Percentiles rank a stretch among this genome's conserved stretches.
These are phyloP conservation scores for Lentinula edodes DNA, from an alignment of 768 basidiomycete species.

Conservation along the genomic window DNA sequence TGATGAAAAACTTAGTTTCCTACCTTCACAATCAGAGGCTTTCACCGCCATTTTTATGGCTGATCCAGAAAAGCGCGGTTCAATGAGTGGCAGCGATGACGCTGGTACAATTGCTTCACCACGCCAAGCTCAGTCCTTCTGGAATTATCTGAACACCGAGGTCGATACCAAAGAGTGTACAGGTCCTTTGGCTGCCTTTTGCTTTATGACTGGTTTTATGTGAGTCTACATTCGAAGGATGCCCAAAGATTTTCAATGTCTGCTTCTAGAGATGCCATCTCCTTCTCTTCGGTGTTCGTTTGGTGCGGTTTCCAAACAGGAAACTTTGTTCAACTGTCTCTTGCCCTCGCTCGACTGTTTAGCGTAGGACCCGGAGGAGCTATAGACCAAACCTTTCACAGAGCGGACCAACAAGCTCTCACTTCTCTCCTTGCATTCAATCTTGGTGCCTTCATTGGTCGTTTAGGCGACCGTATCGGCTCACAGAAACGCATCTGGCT, in stretches of 20 bases:
- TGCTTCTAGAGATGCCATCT: constrained; percentile 53
- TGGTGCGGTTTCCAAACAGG: constrained; percentile 89
- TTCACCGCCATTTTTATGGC: neutral
- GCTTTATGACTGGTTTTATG: constrained; percentile 81
- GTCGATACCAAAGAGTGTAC: constrained; percentile 49
- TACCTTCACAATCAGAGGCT: neutral
- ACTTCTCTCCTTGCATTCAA: constrained; percentile 77
- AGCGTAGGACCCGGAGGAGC: constrained; percentile 34
- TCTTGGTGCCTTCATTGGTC: constrained; percentile 69
- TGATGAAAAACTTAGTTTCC: neutral
- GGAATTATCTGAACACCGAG: constrained; percentile 35
- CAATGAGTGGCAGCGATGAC: neutral
- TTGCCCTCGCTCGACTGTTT: constrained; percentile 83
- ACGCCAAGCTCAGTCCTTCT: constrained; percentile 20
- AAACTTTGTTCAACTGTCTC: constrained; percentile 68
- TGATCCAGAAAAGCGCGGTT: neutral
- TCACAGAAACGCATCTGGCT: constrained; percentile 73
- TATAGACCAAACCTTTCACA: constrained; percentile 61
- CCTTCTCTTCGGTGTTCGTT: constrained; percentile 74
- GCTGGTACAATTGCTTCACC: neutral
- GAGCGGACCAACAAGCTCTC: constrained; percentile 79
- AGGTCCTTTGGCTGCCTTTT: constrained; percentile 55
- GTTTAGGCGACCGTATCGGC: constrained; percentile 81
- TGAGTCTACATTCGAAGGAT: constrained; percentile 25
- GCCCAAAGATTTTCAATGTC: neutral